These are phyloP conservation scores for Fusarium cicatricum DNA, from an alignment of 2,329 filamentous ascomycete species.

Conservation along the genomic window DNA sequence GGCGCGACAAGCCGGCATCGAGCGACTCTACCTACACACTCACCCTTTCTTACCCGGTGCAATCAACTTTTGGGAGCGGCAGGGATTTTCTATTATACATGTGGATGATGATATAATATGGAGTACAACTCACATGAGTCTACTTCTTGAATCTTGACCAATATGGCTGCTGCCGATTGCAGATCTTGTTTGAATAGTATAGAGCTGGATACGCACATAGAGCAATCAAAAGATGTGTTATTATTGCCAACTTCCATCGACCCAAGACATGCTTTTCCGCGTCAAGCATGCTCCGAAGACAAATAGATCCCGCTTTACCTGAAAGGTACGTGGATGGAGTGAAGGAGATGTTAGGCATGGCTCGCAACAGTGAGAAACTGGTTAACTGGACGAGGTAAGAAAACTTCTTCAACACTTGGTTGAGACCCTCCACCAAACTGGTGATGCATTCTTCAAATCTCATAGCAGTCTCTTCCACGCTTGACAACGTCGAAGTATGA, in stretches of 20 bases:
- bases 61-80: conserved; percentile 38
- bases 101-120: conserved; percentile 40
- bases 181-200: too few species aligned
- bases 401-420: too few species aligned
- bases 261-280: too few species aligned
- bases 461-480: neutral
- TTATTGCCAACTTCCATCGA: too few species aligned
- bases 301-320: too few species aligned
- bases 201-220: too few species aligned
- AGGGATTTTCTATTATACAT: conserved; percentile 31
- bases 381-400: neutral
- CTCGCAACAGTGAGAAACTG: too few species aligned
- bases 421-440: neutral
- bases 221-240: too few species aligned
- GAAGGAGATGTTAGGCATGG: too few species aligned
- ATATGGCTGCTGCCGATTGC: too few species aligned
- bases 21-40: conserved; percentile 41
- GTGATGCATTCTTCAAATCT: neutral
- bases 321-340: too few species aligned
- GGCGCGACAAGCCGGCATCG: conserved; percentile 24
- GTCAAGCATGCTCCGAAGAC: too few species aligned
- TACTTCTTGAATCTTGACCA: neutral
- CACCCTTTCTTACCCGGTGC: conserved; percentile 42
- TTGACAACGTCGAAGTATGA: conserved; percentile 2
- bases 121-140: conserved; percentile 43